Evolutionary conservation across 2,329 filamentous ascomycete species (phyloP).

Genomic region (Colletotrichum destructivum): DNA sequence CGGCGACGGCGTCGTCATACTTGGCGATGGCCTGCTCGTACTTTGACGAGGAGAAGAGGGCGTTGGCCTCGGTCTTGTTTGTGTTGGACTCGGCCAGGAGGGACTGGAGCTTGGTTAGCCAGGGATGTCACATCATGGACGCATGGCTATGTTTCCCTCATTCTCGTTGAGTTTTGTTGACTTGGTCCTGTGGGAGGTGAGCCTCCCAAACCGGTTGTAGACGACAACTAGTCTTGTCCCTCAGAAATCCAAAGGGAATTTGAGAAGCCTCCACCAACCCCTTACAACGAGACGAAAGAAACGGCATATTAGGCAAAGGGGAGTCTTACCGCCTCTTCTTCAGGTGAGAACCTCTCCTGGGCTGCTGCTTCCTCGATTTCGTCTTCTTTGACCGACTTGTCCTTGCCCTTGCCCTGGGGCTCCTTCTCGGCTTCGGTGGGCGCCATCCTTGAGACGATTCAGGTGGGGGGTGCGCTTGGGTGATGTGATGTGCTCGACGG

Average conservation of each 20-base stretch:
- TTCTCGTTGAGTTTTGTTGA: background rate
- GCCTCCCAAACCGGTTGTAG: background rate
- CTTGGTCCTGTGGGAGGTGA: background rate
- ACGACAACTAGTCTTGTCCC: background rate
- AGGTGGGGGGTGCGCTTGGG: background rate
- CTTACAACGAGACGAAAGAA: background rate
- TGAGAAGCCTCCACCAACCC: no score
- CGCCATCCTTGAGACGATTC: constrained; percentile 42
- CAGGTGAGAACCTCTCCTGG: constrained; percentile 62
- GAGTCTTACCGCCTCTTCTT: constrained; percentile 69
- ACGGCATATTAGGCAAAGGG: background rate
- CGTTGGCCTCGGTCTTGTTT: constrained; percentile 83
- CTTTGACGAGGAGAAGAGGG: constrained; percentile 79
- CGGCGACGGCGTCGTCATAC: constrained; percentile 85
- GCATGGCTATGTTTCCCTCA: background rate
- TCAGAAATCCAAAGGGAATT: background rate
- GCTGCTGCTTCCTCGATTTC: constrained; percentile 49
- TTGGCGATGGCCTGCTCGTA: constrained; percentile 85
- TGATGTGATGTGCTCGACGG: background rate
- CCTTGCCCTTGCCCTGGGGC: constrained; percentile 37
- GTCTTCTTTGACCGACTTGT: constrained; percentile 25
- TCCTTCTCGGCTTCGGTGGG: constrained; percentile 21
- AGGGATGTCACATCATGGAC: background rate
- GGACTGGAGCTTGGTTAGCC: constrained; percentile 57
- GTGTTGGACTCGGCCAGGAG: constrained; percentile 80